Base-by-base conservation (phyloP, 352 stramenopile genomes). In the Thalassiosira oceanica region DNA sequence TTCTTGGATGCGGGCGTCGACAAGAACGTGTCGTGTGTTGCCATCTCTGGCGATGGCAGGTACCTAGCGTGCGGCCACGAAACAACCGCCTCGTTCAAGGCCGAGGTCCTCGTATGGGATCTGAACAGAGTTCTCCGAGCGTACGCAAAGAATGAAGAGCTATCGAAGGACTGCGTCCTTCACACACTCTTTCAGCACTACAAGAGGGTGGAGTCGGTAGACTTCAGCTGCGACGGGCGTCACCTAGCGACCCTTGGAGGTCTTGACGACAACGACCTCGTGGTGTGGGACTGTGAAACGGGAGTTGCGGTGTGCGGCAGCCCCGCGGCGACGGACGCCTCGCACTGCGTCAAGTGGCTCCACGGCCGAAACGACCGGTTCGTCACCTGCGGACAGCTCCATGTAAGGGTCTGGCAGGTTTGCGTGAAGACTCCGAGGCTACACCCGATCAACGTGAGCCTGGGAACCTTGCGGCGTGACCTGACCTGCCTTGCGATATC, bases 231-330 rank as follows among this genome's bases (percentile, higher is more conserved):
- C 16, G 74, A 90, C 58, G 90, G 94, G 53, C 87, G 83, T 31
- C 97, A 93, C 54, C 78, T 98, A 11, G 93, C 93, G 39, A 96
- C 94, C 3, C 80, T 98, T 15, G 95, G 95, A 21, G 95, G 95
- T 13, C 93, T 97, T 61, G 95, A 98, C 78, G 95, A 98, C 80
- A 98, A 98, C 74, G 92, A 94, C 28, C 84, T 98, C 31, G 94
- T 98, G 20, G 95, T 97, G 57, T 98, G 94, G 95, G 92, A 97
- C 74, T 93, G 96, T 66, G 60, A 78, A 28, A 93, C 70, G 0
- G 93, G 94, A 24, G 84, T 93, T 50, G 85, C 93, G 18, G 91
- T 98, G 50, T 98, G 94, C 62, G 95, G 94, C 42, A 96, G 87
- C 10, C 93, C 92, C 26, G 95, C 94, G n/a, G 92, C 92, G 10